Conservation (phyloP, 2,329 filamentous ascomycete species). For the Cladosporium oxysporum region DNA sequence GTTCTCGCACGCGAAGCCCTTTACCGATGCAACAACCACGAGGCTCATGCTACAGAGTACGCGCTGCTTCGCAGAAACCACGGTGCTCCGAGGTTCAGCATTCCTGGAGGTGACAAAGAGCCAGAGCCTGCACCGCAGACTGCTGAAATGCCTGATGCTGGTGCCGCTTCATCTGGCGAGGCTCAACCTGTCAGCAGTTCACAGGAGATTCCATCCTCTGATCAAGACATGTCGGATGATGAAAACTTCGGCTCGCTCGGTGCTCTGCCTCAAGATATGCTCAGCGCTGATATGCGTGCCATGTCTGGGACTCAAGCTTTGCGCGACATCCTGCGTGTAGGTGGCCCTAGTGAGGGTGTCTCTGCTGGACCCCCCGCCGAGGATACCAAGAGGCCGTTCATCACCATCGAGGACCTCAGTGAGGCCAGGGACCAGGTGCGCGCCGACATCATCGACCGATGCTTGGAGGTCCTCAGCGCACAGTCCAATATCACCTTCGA, state of each 20-base stretch:
- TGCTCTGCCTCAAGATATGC: constrained; percentile 28
- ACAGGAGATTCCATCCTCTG: constrained; percentile 14
- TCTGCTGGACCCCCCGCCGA: constrained; percentile 20
- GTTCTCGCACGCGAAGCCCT: constrained; percentile 75
- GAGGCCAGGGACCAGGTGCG: constrained; percentile 71
- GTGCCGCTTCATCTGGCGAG: constrained; percentile 20
- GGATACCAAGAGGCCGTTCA: constrained; percentile 41
- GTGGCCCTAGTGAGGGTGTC: background rate
- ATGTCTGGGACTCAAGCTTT: constrained; percentile 21
- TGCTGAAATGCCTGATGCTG: constrained; percentile 43
- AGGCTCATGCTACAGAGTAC: constrained; percentile 68
- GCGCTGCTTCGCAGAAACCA: constrained; percentile 53
- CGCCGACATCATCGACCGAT: constrained; percentile 80
- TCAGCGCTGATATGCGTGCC: constrained; percentile 28
- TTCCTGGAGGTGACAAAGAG: constrained; percentile 27
- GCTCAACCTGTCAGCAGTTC: constrained; percentile 1
- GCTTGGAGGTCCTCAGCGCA: constrained; percentile 83
- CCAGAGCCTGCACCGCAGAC: constrained; percentile 29
- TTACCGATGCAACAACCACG: constrained; percentile 75
- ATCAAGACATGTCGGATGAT: constrained; percentile 22
- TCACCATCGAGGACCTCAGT: constrained; percentile 78
- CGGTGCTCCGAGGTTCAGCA: constrained; percentile 32
- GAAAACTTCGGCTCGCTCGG: constrained; percentile 29
- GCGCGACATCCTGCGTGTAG: background rate
- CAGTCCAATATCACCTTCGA: constrained; percentile 90